Conservation (phyloP, 805 yeast species). For the Starmerella geochares region DNA sequence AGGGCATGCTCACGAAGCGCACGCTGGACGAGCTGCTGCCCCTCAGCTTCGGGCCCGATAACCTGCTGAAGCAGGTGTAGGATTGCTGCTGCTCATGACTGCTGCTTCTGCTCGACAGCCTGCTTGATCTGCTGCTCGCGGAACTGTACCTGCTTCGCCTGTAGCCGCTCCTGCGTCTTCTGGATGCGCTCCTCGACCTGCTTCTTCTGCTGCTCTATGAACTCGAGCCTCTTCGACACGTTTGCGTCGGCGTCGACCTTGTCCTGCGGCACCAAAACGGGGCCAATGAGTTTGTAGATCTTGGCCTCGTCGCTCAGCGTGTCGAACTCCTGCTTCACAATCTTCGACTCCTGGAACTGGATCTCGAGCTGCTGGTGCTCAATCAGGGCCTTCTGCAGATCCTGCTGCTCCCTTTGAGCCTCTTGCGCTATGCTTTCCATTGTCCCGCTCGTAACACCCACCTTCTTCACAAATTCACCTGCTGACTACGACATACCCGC, state of each 20-base stretch:
- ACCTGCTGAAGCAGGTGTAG: constrained; percentile 32
- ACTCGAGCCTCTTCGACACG: constrained; percentile 82
- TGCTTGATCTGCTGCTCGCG: constrained; percentile 21
- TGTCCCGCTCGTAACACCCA: background rate
- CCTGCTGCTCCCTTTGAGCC: constrained; percentile 26
- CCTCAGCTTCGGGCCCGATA: constrained; percentile 75
- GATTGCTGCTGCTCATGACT: background rate
- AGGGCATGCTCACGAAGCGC: constrained; percentile 35
- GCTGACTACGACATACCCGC: constrained; percentile 2
- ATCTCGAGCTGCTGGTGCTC: constrained; percentile 85
- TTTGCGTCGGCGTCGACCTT: constrained; percentile 69
- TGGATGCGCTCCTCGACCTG: constrained; percentile 66
- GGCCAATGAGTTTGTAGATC: constrained; percentile 83
- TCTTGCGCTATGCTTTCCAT: constrained; percentile 21
- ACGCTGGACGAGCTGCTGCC: constrained; percentile 63
- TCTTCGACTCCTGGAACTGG: constrained; percentile 85
- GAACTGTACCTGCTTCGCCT: constrained; percentile 30
- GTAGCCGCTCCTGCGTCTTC: constrained; percentile 45
- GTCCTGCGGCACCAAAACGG: constrained; percentile 84
- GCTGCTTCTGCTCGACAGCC: constrained; percentile 13
- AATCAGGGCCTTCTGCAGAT: constrained; percentile 42
- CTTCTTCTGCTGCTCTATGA: constrained; percentile 65
- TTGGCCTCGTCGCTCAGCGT: constrained; percentile 56
- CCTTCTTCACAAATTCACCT: background rate
- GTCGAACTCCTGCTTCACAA: constrained; percentile 74